Conservation (phyloP, 345 rosid genomes). For the Euclidium syriacum region DNA sequence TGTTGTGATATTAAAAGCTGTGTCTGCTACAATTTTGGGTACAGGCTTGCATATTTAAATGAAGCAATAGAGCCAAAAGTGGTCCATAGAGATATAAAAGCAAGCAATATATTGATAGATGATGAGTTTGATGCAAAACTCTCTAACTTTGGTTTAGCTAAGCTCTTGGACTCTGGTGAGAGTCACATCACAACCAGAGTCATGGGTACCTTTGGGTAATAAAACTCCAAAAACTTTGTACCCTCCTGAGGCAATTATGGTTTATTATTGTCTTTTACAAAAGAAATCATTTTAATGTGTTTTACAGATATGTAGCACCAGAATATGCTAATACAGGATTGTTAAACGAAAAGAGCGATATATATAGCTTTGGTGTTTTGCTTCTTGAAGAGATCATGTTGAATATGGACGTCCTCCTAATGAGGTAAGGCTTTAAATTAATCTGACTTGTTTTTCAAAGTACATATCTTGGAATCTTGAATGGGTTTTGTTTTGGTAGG, state of each 20-base stretch:
- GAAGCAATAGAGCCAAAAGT: too few relatives aligned
- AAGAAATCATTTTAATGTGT: too few relatives aligned
- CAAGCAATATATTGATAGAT: constrained; percentile 81
- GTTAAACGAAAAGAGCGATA: too few relatives aligned
- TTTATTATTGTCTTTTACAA: neutral
- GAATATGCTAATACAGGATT: too few relatives aligned
- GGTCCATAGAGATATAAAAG: too few relatives aligned
- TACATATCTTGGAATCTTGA: neutral
- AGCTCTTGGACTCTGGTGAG: constrained; percentile 67
- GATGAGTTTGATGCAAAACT: constrained; percentile 65
- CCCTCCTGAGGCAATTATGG: neutral
- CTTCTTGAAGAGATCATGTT: constrained; percentile 79
- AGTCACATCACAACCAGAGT: constrained; percentile 81
- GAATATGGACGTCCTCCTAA: constrained; percentile 70
- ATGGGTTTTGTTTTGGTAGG: constrained; percentile 32
- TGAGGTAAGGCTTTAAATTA: constrained; percentile 42
- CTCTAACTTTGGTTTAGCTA: constrained; percentile 85
- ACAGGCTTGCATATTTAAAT: constrained; percentile 79
- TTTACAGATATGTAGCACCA: constrained; percentile 57
- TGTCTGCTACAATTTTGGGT: neutral
- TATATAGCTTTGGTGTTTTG: constrained; percentile 80
- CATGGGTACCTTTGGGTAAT: constrained; percentile 96
- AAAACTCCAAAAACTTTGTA: constrained; percentile 1
- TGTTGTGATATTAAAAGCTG: neutral
- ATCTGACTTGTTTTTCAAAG: neutral